Evolutionary conservation across 805 yeast genomes (phyloP).

Genomic region (Nakazawaea ishiwadae): DNA sequence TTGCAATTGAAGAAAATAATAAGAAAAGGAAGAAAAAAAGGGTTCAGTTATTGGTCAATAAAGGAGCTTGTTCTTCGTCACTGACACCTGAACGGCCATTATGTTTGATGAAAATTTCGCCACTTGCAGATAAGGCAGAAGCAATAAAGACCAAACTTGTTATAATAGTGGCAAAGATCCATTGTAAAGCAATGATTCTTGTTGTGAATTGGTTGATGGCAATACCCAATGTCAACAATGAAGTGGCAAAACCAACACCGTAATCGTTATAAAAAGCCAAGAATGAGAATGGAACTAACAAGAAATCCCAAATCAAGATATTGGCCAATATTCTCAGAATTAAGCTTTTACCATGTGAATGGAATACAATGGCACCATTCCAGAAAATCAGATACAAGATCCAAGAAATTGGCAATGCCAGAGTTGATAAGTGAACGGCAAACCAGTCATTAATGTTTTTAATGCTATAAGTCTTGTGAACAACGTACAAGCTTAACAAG

Average conservation of each 20-base stretch:
- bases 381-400: constrained; percentile 68
- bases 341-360: constrained; percentile 47
- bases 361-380: constrained; percentile 79
- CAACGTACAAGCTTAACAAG: constrained; percentile 47
- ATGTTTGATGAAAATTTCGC: constrained; percentile 20
- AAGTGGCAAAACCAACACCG: constrained; percentile 57
- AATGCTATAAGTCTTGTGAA: constrained; percentile 55
- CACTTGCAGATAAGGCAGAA: constrained; percentile 43
- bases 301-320: constrained; percentile 72
- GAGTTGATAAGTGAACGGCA: constrained; percentile 58
- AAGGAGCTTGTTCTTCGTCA: constrained; percentile 28
- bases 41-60: constrained; percentile 16
- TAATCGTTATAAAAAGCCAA: constrained; percentile 63
- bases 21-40: neutral
- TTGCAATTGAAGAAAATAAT: neutral
- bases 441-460: constrained; percentile 48
- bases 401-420: constrained; percentile 76
- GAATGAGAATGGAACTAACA: constrained; percentile 57
- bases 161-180: constrained; percentile 77
- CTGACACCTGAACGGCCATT: constrained; percentile 3
- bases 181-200: constrained; percentile 72
- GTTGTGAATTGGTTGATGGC: constrained; percentile 68
- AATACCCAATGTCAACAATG: constrained; percentile 57
- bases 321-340: constrained; percentile 67
- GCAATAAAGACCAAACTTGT: constrained; percentile 50